These are phyloP conservation scores for Pseudogymnoascus sp. DNA, from an alignment of 2,329 filamentous ascomycete species.

Conservation along the genomic window DNA sequence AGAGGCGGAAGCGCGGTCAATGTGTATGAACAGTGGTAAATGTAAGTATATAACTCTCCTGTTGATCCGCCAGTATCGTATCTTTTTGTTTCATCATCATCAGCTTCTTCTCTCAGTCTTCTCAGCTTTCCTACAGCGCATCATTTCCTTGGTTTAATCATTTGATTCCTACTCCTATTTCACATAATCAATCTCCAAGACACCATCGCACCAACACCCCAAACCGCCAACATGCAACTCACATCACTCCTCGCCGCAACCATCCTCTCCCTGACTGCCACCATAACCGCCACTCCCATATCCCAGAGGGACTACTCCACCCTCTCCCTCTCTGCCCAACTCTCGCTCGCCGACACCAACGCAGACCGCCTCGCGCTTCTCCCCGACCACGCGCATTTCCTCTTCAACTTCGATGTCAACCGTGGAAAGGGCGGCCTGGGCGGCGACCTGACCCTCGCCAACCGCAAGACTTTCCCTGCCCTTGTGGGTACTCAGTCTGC, in stretches of 20 bases:
- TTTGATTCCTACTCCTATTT: neutral
- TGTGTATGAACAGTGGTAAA: neutral
- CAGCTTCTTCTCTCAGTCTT: neutral
- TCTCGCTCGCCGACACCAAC: conserved; percentile 31
- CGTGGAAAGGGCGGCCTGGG: conserved; percentile 34
- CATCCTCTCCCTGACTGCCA: conserved; percentile 35
- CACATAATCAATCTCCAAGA: neutral
- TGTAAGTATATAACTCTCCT: neutral
- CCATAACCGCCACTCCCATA: conserved; percentile 25
- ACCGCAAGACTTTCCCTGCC: conserved; percentile 50
- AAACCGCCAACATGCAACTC: conserved; percentile 31
- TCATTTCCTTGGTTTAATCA: conserved; percentile 9
- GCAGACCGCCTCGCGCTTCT: conserved; percentile 39
- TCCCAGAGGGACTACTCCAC: conserved; percentile 10
- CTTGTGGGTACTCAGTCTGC: conserved; percentile 44
- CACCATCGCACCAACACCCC: conserved; percentile 5
- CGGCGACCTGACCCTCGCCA: conserved; percentile 44
- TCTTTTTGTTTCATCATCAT: neutral
- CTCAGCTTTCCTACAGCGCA: neutral
- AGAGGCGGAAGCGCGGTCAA: neutral
- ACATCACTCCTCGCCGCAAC: conserved; percentile 30
- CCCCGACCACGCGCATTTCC: conserved; percentile 38
- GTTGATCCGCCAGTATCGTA: neutral
- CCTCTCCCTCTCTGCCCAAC: conserved; percentile 18
- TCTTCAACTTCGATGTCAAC: conserved; percentile 42